A percentile compares a stretch with the other conserved stretches of the same genome.
Conservation (phyloP, 1,139 yeast genomes). For the Yamadazyma atmosphaerica region DNA sequence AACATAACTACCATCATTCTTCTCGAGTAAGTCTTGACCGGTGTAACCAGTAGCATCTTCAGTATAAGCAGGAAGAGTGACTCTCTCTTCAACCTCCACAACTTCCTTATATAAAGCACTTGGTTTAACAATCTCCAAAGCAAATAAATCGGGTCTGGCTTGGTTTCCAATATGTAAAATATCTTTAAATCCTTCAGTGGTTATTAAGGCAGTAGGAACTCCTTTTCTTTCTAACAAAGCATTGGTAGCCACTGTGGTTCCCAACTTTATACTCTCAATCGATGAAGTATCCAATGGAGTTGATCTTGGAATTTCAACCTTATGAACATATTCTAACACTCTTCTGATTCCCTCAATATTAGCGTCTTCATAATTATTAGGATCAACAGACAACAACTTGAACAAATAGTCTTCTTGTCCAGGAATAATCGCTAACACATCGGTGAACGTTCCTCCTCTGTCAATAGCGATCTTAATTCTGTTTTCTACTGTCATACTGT, state of each 20-base stretch:
- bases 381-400: constrained; percentile 22
- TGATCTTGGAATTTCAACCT: constrained; percentile 16
- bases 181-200: constrained; percentile 65
- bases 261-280: constrained; percentile 59
- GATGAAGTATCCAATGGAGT: constrained; percentile 27
- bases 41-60: constrained; percentile 51
- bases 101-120: constrained; percentile 62
- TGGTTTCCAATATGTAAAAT: constrained; percentile 70
- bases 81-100: constrained; percentile 69
- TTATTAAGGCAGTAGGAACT: constrained; percentile 58
- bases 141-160: constrained; percentile 68
- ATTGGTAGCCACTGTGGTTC: constrained; percentile 80
- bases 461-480: constrained; percentile 18
- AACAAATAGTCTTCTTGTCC: constrained; percentile 16
- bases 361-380: constrained; percentile 20
- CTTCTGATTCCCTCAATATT: constrained; percentile 23
- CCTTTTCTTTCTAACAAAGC: constrained; percentile 72
- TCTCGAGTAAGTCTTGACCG: constrained; percentile 16
- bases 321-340: constrained; percentile 16
- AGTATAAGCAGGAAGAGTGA: constrained; percentile 63
- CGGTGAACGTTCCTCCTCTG: constrained; percentile 24
- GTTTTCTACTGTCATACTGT: constrained; percentile 9
- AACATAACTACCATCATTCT: constrained; percentile 17
- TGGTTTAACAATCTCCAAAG: constrained; percentile 56
- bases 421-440: constrained; percentile 16